Evolutionary conservation across 208 protist species (phyloP).

Genomic region (Wallacemonas sp.): DNA sequence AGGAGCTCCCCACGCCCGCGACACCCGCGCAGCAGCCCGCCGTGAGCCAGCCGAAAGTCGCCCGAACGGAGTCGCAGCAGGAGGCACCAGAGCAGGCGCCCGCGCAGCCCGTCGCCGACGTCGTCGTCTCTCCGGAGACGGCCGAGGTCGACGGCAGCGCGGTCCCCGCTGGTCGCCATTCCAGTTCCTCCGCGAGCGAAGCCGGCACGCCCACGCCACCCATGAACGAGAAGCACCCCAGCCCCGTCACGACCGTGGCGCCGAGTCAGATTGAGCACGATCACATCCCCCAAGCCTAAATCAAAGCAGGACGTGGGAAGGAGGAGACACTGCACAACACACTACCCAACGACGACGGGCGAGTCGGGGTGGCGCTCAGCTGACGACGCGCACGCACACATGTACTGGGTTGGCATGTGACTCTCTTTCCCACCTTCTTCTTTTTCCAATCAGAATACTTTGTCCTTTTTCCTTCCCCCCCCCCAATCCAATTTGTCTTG

Average conservation of each 20-base stretch:
- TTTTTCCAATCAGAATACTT: slow-evolving; percentile 13
- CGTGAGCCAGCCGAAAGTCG: background rate
- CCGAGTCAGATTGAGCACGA: background rate
- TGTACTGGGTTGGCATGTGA: too few species aligned
- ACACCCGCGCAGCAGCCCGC: background rate
- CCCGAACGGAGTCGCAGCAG: slow-evolving; percentile 13
- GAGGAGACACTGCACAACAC: background rate
- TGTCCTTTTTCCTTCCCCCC: background rate
- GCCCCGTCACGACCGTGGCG: background rate
- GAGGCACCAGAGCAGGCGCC: background rate
- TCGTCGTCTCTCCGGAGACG: background rate
- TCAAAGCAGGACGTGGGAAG: too few species aligned
- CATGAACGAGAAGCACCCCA: background rate
- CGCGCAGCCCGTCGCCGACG: background rate
- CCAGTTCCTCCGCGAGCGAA: slow-evolving; percentile 13
- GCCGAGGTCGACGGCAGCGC: background rate
- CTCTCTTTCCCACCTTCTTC: too few species aligned
- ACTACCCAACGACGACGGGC: too few species aligned
- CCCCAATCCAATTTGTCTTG: background rate
- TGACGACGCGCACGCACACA: too few species aligned
- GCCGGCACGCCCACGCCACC: slow-evolving; percentile 13
- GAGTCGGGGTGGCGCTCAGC: too few species aligned
- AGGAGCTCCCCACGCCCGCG: background rate
- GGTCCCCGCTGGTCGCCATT: background rate
- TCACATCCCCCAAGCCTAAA: background rate